Base-by-base conservation (phyloP, 2,329 filamentous ascomycete genomes). In the Botrytis hyacinthi region DNA sequence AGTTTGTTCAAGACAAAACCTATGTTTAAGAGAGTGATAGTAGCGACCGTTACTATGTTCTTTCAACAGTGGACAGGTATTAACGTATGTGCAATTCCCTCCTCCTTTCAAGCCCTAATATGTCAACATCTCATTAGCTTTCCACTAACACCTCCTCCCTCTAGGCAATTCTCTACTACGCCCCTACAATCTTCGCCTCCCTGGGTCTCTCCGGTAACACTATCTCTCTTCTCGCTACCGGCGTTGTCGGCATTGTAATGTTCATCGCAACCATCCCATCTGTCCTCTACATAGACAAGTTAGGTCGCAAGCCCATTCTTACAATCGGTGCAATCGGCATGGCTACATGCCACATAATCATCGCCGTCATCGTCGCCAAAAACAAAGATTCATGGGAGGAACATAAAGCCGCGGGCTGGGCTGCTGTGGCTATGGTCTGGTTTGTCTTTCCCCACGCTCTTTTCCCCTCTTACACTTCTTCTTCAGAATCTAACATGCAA, bases 201-300 rank as follows among this genome's bases (percentile, higher is more conserved):
- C 78, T 87, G 0, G 85, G 85, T 6, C 79, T 87, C 26, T 81
- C 81, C 0, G 79, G 80, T 2, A 86, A 84, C 74, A 84, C 85
- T 0, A 82, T 81, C 0, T 89, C 87, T 0, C 85, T 93, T 0
- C 84, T 93, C 1, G 91, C 91, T 0, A 93, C 91, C 0, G 91
- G 91, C 4, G 91, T 93, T 0, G 90, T 92, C 7, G 91, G 91
- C 4, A 90, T 93, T 59, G 87, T 89, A 75, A 91, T 92, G 88
- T 91, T 92, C 77, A 76, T 92, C 75, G 87, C 87, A 35, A 93
- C 91, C 0, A 87, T 92, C 44, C 90, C 90, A 0, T 87, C 90
- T 0, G 89, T 92, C 2, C 83, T 91, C 6, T 92, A 87, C 80
- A 88, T 92, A 74, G 90, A 92, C 78, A 86, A 87, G 42, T 81